Percentiles rank a stretch among this genome's conserved stretches.
These are phyloP conservation scores for Linnemannia schmuckeri DNA, from an alignment of 192 early-diverging fungal genomes.

Conservation along the genomic window DNA sequence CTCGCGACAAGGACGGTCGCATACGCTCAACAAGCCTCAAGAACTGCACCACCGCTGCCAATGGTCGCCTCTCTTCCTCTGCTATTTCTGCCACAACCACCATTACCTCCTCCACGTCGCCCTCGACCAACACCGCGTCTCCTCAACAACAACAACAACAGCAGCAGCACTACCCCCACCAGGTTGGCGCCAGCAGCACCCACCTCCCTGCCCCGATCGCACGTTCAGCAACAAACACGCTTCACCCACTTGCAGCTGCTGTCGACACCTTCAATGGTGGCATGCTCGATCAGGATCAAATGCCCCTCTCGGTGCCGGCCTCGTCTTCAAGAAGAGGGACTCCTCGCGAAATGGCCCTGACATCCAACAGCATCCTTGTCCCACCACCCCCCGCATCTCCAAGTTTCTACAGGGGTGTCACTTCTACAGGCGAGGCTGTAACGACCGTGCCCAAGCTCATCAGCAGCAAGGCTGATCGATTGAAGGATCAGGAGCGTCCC, in stretches of 20 bases:
- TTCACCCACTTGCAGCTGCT: conserved; percentile 51
- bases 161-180: not conserved
- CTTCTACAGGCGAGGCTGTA: conserved; percentile 25
- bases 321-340: not conserved
- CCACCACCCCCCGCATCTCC: conserved; percentile 20
- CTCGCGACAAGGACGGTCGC: conserved; percentile 58
- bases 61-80: not conserved
- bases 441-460: conserved; percentile 35
- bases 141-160: not conserved
- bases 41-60: conserved; percentile 9
- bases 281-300: conserved; percentile 23
- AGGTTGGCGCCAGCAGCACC: not conserved
- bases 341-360: conserved; percentile 7
- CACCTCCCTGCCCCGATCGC: not conserved
- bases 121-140: not conserved
- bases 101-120: not conserved
- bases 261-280: conserved; percentile 51
- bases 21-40: conserved; percentile 33
- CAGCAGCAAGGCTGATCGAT: conserved; percentile 34
- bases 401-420: conserved; percentile 25
- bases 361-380: conserved; percentile 14
- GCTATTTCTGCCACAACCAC: not conserved
- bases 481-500: conserved; percentile 30
- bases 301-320: not conserved
- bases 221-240: conserved; percentile 49